Base-by-base conservation (phyloP, 306 rosid species). In the Cyclanthera cordifolia region DNA sequence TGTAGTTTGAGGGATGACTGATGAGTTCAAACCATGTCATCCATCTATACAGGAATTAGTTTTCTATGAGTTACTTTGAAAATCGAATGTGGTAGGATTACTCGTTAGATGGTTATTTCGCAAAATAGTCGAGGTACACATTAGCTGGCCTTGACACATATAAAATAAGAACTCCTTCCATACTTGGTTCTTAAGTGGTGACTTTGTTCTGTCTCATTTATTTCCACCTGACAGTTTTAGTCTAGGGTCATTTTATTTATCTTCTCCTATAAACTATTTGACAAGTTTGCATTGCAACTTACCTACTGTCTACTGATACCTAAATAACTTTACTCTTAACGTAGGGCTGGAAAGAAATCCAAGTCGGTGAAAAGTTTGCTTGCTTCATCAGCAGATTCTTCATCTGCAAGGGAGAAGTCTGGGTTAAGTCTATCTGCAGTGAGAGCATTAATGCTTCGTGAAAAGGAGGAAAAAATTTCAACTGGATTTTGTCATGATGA, bases 381-480 rank as follows among this genome's bases (percentile, higher is more conserved):
- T 76, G 82, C 82, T 30, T 78, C 89, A 78, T 49, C 91, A 54
- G 85, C 77, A 71, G 70, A 69, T 82, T 83, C 89, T 79, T 87
- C 99, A 53, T 86, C 95, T 46, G 84, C 76, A 52, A 85, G 66
- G 79, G 98, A 89, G 78, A 93, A 88, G 73, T 74, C 85, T 5
- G 88, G 87, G 67, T 82, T 90, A 67, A 88, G 83, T 82, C 87
- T 94, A 66, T 85, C 87, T 48, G 85, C 87, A 12, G 83, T 94
- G 77, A 94, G 87, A 81, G 91, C 95, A 24, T 74, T 93, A 76
- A 82, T 94, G 82, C 74, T 94, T 71, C 87, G 90, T 68, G 99
- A 90, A 72, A 94, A 86, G 84, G 95, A 88, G 69, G 91, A 90
- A 52, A 88, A 76, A 46, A 80, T 79, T 76, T 71, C 85, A 70